A percentile compares a stretch with the other conserved stretches of the same genome.
These are phyloP conservation scores for Zychaea mexicana DNA, from an alignment of 371 early-diverging fungal species.

Conservation along the genomic window DNA sequence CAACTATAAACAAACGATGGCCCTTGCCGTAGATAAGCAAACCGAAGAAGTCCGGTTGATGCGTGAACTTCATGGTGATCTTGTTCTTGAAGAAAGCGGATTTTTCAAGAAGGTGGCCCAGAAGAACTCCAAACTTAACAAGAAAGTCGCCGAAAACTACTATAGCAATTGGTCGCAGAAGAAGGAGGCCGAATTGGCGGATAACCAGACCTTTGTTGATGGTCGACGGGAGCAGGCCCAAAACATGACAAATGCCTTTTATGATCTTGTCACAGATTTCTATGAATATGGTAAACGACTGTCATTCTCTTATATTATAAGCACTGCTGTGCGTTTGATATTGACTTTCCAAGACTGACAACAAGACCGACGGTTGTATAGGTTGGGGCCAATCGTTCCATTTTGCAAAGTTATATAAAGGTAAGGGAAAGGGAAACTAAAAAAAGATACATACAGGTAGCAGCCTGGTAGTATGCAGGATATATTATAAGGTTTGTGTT, in stretches of 20 bases:
- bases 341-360: no score
- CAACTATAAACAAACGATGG: conserved; percentile 18
- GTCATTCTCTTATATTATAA: no score
- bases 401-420: conserved; percentile 61
- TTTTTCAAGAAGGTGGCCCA: conserved; percentile 46
- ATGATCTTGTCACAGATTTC: conserved; percentile 66
- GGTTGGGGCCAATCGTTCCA: conserved; percentile 87
- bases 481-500: no score
- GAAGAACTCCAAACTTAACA: conserved; percentile 55
- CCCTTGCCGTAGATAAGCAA: conserved; percentile 21
- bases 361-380: conserved; percentile 6
- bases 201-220: conserved; percentile 32
- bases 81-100: conserved; percentile 36
- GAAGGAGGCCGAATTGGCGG: conserved; percentile 23
- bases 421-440: conserved; percentile 17
- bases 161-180: conserved; percentile 40
- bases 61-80: conserved; percentile 41
- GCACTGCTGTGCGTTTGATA: no score
- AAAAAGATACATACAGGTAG: no score
- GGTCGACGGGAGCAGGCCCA: conserved; percentile 51
- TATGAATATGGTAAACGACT: conserved; percentile 59
- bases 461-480: no score
- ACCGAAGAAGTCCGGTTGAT: conserved; percentile 37
- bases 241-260: conserved; percentile 65
- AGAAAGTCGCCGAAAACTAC: conserved; percentile 39